These are phyloP conservation scores for Pisolithus microcarpus DNA, from an alignment of 768 basidiomycete species.

Conservation along the genomic window DNA sequence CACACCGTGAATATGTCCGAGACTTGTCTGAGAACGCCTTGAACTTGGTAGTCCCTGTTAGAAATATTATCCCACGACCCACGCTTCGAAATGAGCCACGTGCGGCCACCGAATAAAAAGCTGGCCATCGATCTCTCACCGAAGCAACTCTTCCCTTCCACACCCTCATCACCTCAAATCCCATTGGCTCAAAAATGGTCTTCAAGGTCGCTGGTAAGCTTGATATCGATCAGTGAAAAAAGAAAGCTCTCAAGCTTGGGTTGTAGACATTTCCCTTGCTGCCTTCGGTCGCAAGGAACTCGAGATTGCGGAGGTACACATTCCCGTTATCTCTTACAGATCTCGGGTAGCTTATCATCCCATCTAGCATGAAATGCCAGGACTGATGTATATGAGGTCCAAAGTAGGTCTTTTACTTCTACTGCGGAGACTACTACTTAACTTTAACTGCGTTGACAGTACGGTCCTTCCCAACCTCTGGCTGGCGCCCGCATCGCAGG, in stretches of 20 bases:
- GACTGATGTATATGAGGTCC: constrained; percentile 85
- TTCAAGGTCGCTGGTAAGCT: constrained; percentile 83
- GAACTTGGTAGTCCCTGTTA: no score
- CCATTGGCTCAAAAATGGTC: constrained; percentile 44
- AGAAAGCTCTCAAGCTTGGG: constrained; percentile 1
- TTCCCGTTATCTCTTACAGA: constrained; percentile 9
- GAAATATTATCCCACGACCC: constrained; percentile 19
- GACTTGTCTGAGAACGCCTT: no score
- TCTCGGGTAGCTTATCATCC: constrained; percentile 8
- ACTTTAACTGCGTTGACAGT: constrained; percentile 38
- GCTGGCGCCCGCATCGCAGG: constrained; percentile 94
- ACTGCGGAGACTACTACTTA: constrained; percentile 3
- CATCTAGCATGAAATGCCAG: constrained; percentile 83
- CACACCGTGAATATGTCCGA: no score
- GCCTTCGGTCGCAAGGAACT: constrained; percentile 99
- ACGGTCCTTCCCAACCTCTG: constrained; percentile 75
- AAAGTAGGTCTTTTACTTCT: constrained; percentile 49
- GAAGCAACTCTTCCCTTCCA: constrained; percentile 15
- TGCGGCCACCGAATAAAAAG: constrained; percentile 26
- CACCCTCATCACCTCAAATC: constrained; percentile 15
- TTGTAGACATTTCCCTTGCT: constrained; percentile 85
- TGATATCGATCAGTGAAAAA: not conserved
- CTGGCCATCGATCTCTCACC: constrained; percentile 16
- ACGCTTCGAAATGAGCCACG: constrained; percentile 14
- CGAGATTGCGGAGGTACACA: constrained; percentile 89